Conservation (phyloP, 371 early-diverging fungal genomes). For the Mortierella sp. region DNA sequence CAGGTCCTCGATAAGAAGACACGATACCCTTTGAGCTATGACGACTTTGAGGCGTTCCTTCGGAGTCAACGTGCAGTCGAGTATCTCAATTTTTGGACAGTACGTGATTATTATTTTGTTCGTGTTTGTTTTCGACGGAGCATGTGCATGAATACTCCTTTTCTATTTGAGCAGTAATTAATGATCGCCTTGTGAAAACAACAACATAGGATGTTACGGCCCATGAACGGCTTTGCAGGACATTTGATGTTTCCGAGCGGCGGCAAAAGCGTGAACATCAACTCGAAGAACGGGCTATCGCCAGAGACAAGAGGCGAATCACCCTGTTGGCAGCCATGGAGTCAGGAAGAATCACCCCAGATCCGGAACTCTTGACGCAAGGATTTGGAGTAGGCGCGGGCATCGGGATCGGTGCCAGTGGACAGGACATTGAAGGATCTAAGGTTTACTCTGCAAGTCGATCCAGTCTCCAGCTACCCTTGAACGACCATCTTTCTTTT, state of each 20-base stretch:
- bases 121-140: neutral
- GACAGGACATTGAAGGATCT: slow-evolving; percentile 31
- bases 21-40: slow-evolving; percentile 32
- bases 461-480: slow-evolving; percentile 47
- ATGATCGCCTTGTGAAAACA: neutral
- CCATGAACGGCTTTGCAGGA: slow-evolving; percentile 25
- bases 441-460: slow-evolving; percentile 41
- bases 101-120: slow-evolving; percentile 10
- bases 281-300: slow-evolving; percentile 22
- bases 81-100: slow-evolving; percentile 50
- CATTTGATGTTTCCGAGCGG: slow-evolving; percentile 28
- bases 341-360: slow-evolving; percentile 34
- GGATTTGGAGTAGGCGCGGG: slow-evolving; percentile 27
- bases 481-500: slow-evolving; percentile 53
- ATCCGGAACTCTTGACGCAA: slow-evolving; percentile 21
- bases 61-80: slow-evolving; percentile 46
- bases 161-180: neutral
- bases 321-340: slow-evolving; percentile 35
- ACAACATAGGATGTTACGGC: slow-evolving; percentile 24
- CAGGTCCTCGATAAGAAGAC: slow-evolving; percentile 35
- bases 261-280: slow-evolving; percentile 27
- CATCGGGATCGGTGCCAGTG: slow-evolving; percentile 30
- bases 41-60: slow-evolving; percentile 54
- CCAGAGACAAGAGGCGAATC: slow-evolving; percentile 25
- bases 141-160: neutral